Conservation (phyloP, 2,329 filamentous ascomycete species). For the Trichophyton simii region DNA sequence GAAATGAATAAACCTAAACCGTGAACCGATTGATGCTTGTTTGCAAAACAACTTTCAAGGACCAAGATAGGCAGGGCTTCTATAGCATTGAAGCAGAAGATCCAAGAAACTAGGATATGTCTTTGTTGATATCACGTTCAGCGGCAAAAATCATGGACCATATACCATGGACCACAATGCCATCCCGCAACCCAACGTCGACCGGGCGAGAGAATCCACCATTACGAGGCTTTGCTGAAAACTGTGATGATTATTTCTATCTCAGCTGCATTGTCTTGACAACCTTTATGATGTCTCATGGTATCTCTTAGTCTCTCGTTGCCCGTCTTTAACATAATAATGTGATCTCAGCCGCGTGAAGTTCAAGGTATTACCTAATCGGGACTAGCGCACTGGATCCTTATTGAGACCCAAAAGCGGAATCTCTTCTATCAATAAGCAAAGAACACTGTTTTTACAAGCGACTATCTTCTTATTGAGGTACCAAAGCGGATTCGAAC, state of each 20-base stretch:
- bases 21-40: background rate
- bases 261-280: background rate
- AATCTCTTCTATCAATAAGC: background rate
- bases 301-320: background rate
- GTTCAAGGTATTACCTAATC: slow-evolving; percentile 3
- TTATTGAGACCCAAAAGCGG: slow-evolving; percentile 14
- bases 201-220: background rate
- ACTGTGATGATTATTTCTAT: background rate
- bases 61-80: background rate
- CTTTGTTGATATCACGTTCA: background rate
- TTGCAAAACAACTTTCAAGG: background rate
- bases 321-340: background rate
- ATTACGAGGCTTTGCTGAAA: background rate
- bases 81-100: background rate
- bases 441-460: slow-evolving; percentile 3
- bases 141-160: background rate
- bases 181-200: background rate
- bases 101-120: background rate
- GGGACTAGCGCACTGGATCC: slow-evolving; percentile 1
- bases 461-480: slow-evolving; percentile 6
- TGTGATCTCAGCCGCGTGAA: too few relatives aligned
- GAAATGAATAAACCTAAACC: background rate
- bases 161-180: background rate
- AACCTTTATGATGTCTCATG: background rate
- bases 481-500: background rate